Evolutionary conservation across 768 basidiomycete genomes (phyloP), one percentile per base, ranked within the genome.

Genomic region (Xanthoconium purpureum): DNA sequence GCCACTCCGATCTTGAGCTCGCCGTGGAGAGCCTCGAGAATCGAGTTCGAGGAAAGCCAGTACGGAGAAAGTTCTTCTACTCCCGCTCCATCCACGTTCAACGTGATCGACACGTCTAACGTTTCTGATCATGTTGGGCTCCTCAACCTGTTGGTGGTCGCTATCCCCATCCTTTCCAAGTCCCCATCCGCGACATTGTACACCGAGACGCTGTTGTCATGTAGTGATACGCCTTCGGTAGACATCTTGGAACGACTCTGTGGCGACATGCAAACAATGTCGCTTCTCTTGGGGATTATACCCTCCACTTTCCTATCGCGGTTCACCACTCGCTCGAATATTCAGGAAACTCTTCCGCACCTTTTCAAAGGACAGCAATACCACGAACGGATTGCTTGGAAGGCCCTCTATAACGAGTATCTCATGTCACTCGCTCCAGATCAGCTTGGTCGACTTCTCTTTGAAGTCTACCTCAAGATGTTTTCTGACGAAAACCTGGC

Each of bases 21-120:
- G 10, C 65, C 64, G 1, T 74, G 72, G 72, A 67, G 48, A 35
- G 39, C 37, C 5, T 54, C 64, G 10, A 61, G 38, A 11, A 67
- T 73, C 47, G 50, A 56, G 9, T 58, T 72, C 17, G 64, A 70
- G 1, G 58, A 55, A 18, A 46, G 20, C 2, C 56, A 63, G n/a
- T 72, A 72, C 36, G 58, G 59, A 17, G 20, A 54, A 40, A 43
- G 28, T 2, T 51, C 54, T 18, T n/a, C 48, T 15, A 42, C 50
- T 30, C 62, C 60, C 0, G 72, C 72, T 9, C 71, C 71, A 11
- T 62, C 63, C 9, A 54, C 29, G 15, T 74, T 72, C 54, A 66
- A 74, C 28, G 69, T 74, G 39, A 73, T 72, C 37, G 62, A 72
- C 42, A 71, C 71, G 13, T 72, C 72, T 33, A 74, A 73, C 30